Evolutionary conservation across 805 yeast species (phyloP).

Genomic region (Tetrapisispora arboricola): DNA sequence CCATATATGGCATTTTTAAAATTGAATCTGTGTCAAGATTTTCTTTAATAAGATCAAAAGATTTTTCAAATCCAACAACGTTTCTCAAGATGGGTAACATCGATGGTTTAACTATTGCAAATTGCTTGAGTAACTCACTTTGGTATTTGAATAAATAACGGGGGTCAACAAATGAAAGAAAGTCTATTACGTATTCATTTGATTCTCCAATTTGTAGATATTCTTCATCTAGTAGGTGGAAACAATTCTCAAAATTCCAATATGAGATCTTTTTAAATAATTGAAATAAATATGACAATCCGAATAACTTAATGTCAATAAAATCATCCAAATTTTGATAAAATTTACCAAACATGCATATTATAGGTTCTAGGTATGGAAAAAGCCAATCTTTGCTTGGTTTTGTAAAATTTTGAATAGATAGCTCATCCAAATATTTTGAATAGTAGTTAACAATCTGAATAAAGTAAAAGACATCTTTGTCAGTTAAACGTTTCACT

Average conservation of each 20-base stretch:
- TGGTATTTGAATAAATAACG: conserved; percentile 13
- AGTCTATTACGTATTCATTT: conserved; percentile 14
- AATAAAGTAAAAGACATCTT: conserved; percentile 20
- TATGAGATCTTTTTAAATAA: conserved; percentile 20
- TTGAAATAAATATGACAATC: conserved; percentile 15
- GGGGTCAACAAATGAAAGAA: conserved; percentile 25
- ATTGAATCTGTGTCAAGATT: conserved; percentile 14
- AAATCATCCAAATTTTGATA: conserved; percentile 11
- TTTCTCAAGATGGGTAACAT: conserved; percentile 19
- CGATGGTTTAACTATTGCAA: conserved; percentile 12
- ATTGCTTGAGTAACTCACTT: conserved; percentile 7
- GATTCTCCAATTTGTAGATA: conserved; percentile 13
- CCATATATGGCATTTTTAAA: conserved; percentile 22
- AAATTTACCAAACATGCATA: conserved; percentile 14
- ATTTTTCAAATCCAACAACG: conserved; percentile 10
- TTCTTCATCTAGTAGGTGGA: conserved; percentile 13
- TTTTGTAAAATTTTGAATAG: background rate
- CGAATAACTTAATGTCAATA: conserved; percentile 15
- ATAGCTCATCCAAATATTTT: conserved; percentile 5
- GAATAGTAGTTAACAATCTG: conserved; percentile 17
- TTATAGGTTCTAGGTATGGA: conserved; percentile 6
- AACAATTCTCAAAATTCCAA: conserved; percentile 10
- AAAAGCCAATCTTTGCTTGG: conserved; percentile 11
- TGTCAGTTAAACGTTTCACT: conserved; percentile 7
- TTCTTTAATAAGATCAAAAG: conserved; percentile 15